Percentiles rank a stretch among this genome's conserved stretches.
Evolutionary conservation across 768 basidiomycete genomes (phyloP).

Genomic region (Gyrodon lividus): DNA sequence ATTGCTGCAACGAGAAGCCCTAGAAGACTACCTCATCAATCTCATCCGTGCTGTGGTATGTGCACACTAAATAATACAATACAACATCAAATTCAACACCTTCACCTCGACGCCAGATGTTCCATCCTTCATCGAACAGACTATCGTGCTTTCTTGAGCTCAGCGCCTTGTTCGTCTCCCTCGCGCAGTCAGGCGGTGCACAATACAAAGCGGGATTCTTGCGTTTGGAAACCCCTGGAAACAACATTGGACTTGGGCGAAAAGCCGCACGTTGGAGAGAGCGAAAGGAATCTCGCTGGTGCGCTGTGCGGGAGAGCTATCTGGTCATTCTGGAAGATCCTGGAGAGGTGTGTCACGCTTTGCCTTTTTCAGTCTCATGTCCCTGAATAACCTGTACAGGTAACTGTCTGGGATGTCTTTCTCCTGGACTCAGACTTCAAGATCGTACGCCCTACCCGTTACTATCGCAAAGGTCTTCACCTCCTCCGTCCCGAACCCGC

Average conservation of each 20-base stretch:
- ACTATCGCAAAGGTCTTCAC: slow-evolving; percentile 82
- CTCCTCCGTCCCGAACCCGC: slow-evolving; percentile 47
- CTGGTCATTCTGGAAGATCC: slow-evolving; percentile 84
- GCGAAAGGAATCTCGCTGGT: slow-evolving; percentile 79
- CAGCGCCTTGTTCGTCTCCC: slow-evolving; percentile 78
- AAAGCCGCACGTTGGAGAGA: slow-evolving; percentile 59
- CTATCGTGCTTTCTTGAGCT: slow-evolving; percentile 90
- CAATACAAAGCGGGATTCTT: slow-evolving; percentile 93
- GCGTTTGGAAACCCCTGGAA: slow-evolving; percentile 51
- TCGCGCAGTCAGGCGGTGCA: slow-evolving; percentile 77
- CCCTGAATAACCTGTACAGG: slow-evolving; percentile 38
- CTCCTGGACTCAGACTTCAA: slow-evolving; percentile 85
- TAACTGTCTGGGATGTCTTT: slow-evolving; percentile 92
- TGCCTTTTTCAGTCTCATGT: background rate
- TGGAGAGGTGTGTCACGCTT: slow-evolving; percentile 61
- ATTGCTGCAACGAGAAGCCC: slow-evolving; percentile 70
- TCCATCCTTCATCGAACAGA: slow-evolving; percentile 89
- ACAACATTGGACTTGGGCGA: slow-evolving; percentile 58
- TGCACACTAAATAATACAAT: background rate
- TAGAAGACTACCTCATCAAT: slow-evolving; percentile 86
- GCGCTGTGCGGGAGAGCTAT: slow-evolving; percentile 89
- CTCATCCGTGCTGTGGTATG: slow-evolving; percentile 88
- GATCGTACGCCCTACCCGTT: slow-evolving; percentile 87
- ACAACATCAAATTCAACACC: slow-evolving; percentile 6
- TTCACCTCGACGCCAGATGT: slow-evolving; percentile 64